Conservation (phyloP, 75 land plant genomes). For the Picea glauca region DNA sequence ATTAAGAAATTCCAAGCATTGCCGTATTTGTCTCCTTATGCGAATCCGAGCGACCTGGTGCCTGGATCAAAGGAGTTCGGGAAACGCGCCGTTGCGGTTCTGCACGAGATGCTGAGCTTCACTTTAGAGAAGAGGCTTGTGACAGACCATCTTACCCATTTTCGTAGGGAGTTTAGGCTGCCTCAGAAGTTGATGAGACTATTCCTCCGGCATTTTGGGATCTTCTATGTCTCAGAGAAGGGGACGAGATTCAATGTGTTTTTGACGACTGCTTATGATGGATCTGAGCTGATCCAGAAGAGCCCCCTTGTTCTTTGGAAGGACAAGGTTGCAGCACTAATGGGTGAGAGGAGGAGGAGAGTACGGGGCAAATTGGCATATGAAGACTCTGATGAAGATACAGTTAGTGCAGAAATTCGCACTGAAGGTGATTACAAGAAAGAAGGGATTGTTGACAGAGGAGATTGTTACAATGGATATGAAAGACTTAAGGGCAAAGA, state of each 20-base stretch:
- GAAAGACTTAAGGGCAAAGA: conserved; percentile 6
- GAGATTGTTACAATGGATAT: neutral
- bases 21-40: conserved; percentile 75
- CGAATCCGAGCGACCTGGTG: conserved; percentile 40
- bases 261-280: conserved; percentile 69
- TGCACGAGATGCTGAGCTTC: conserved; percentile 77
- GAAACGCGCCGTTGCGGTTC: conserved; percentile 68
- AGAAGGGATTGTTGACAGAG: neutral
- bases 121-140: conserved; percentile 73
- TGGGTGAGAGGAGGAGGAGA: conserved; percentile 46
- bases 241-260: conserved; percentile 70
- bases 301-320: conserved; percentile 59
- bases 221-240: conserved; percentile 78
- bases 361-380: conserved; percentile 18
- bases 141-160: conserved; percentile 68
- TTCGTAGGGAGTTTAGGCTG: conserved; percentile 58
- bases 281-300: conserved; percentile 56
- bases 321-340: conserved; percentile 48
- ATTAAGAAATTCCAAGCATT: conserved; percentile 60
- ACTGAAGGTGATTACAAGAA: conserved; percentile 16
- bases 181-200: conserved; percentile 71
- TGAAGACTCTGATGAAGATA: conserved; percentile 31
- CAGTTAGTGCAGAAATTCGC: conserved; percentile 6
- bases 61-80: conserved; percentile 57
- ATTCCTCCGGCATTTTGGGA: conserved; percentile 58